phyloP scores from a whole-genome alignment of 345 rosid species.

The Salix suchowensis region DNA sequence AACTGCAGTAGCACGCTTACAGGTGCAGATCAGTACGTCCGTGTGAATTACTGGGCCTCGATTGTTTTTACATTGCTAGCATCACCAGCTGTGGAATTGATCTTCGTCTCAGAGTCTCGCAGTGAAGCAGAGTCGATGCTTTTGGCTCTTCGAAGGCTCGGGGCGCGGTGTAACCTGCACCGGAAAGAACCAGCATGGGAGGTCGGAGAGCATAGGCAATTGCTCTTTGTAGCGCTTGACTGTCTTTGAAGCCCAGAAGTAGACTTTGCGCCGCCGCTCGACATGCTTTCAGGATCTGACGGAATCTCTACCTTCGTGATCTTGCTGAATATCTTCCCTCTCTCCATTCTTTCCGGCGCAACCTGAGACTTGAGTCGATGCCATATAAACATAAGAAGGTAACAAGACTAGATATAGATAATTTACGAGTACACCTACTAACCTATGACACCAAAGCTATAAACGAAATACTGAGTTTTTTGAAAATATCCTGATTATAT shows the following conservation, averaged over 20 bases:
- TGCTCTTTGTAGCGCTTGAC: conserved; percentile 45
- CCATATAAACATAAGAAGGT: neutral
- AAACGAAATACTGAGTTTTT: neutral
- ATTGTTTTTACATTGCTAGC: neutral
- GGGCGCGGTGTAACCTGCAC: conserved; percentile 27
- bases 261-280: neutral
- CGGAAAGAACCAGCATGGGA: conserved; percentile 49
- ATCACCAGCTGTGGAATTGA: neutral
- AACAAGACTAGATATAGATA: neutral
- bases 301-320: conserved; percentile 40
- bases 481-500: neutral
- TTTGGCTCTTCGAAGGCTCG: conserved; percentile 50
- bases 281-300: conserved; percentile 8
- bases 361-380: neutral
- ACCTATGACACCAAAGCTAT: neutral
- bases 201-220: conserved; percentile 70
- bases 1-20: neutral
- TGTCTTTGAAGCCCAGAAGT: conserved; percentile 40
- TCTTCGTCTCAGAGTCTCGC: conserved; percentile 22
- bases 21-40: neutral
- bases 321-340: conserved; percentile 17
- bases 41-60: conserved; percentile 6
- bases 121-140: conserved; percentile 42
- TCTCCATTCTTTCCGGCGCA: conserved; percentile 23
- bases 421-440: too few relatives aligned